phyloP scores from a whole-genome alignment of 768 basidiomycete species.

The Suillus ampliporus region DNA sequence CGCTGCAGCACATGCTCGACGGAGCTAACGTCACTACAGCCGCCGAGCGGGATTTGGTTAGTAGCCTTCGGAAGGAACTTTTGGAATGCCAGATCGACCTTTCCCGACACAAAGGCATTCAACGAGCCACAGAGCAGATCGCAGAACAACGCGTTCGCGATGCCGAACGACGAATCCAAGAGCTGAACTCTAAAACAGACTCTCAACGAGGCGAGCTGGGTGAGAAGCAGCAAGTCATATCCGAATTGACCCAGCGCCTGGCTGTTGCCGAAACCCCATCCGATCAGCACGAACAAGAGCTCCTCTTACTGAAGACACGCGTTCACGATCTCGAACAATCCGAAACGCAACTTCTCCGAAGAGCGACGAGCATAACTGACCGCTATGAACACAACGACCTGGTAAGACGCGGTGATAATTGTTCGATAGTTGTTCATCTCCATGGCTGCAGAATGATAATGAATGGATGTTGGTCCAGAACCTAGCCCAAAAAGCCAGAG shows the following conservation, averaged over 20 bases:
- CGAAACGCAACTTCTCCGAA: conserved; percentile 32
- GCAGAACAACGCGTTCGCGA: conserved; percentile 30
- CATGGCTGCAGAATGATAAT: conserved; percentile 45
- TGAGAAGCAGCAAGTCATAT: conserved; percentile 22
- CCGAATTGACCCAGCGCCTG: conserved; percentile 30
- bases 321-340: conserved; percentile 33
- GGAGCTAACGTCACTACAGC: conserved; percentile 13
- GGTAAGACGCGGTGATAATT: conserved; percentile 40
- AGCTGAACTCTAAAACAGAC: conserved; percentile 25
- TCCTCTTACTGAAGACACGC: conserved; percentile 24
- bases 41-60: conserved; percentile 19
- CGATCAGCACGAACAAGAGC: conserved; percentile 36
- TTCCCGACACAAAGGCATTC: conserved; percentile 33
- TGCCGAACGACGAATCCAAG: conserved; percentile 21
- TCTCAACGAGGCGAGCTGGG: conserved; percentile 28
- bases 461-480: conserved; percentile 56
- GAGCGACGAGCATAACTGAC: conserved; percentile 33
- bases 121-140: conserved; percentile 27
- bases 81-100: conserved; percentile 20
- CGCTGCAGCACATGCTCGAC: conserved; percentile 22
- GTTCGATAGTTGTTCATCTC: conserved; percentile 9
- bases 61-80: conserved; percentile 8
- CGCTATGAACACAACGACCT: conserved; percentile 54
- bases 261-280: conserved; percentile 27
- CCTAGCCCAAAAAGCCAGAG: conserved; percentile 50